Evolutionary conservation across 441 rosid species (phyloP), one percentile per base, ranked within the genome.

Genomic region (Pelargonium myrrhifolium): DNA sequence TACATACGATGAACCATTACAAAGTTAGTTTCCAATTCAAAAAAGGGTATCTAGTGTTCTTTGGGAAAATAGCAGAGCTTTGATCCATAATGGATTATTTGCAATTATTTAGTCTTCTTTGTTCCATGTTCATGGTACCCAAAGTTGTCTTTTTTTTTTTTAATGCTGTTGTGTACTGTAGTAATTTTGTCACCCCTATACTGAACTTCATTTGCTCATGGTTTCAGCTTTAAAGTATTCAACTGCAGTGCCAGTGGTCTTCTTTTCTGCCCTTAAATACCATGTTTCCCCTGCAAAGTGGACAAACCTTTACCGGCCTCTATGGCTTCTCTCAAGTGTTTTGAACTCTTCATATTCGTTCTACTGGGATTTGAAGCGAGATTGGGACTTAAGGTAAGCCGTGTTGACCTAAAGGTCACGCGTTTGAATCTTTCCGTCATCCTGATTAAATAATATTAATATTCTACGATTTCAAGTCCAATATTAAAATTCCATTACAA

Each of bases 221-320:
- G 74, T 81, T 82, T 77, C 94, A 94, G 99, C 99, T 53, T 79
- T 83, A 70, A 94, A 94, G 71, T 92, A 94, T 80, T 84, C 86
- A 6, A 92, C 99, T 0, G 91, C 98, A 4, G 89, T 93, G 42
- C 99, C 98, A 11, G 97, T 94, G 77, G 86, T 94, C 77, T 92
- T 89, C 77, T 94, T 94, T 15, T 94, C 99, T 28, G 97, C 99
- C 74, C 97, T 94, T 66, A 94, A 94, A 76, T 94, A 89, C 69
- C 93, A 86, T 68, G 90, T 92, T 73, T 68, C 84, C 65, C 81
- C 84, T 3, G 89, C 84, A 65, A 86, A 79, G 64, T 94, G 99
- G 98, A 88, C 80, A 45, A 79, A 75, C 75, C 83, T 87, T 69
- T 88, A 88, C 64, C 84, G 89, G 66, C 98, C 97, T 8, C 90